Conservation (phyloP, 345 rosid species). For the Ceriops zippeliana region DNA sequence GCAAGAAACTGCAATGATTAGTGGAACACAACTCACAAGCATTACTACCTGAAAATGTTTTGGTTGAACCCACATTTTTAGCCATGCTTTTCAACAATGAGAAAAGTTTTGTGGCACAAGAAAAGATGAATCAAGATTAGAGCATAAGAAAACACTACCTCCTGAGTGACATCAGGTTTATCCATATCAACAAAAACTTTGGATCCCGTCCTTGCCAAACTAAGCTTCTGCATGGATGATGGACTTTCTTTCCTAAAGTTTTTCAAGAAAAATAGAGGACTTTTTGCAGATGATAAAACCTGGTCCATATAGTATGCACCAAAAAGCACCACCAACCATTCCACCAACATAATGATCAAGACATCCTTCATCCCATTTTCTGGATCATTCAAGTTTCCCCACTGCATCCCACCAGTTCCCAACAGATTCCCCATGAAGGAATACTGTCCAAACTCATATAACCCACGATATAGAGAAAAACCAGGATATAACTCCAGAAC, state of each 20-base stretch:
- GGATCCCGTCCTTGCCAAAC: constrained; percentile 56
- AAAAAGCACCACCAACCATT: constrained; percentile 64
- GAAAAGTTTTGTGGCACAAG: neutral
- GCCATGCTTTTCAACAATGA: neutral
- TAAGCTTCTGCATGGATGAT: constrained; percentile 44
- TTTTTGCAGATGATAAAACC: constrained; percentile 49
- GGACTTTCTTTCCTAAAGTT: constrained; percentile 34
- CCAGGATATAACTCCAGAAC: constrained; percentile 86
- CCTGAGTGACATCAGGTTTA: constrained; percentile 72
- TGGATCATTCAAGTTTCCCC: constrained; percentile 58
- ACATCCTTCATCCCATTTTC: constrained; percentile 59
- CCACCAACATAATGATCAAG: constrained; percentile 55
- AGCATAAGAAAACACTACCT: constrained; percentile 46
- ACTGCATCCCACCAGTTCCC: constrained; percentile 68
- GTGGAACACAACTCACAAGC: neutral
- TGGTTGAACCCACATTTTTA: neutral
- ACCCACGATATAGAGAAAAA: constrained; percentile 75
- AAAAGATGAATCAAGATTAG: neutral
- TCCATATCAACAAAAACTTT: constrained; percentile 63
- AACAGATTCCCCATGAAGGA: constrained; percentile 42
- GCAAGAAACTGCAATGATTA: neutral
- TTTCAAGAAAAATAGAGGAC: constrained; percentile 47
- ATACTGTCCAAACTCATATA: constrained; percentile 67
- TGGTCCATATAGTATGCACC: constrained; percentile 72
- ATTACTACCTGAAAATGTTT: neutral